Base-by-base conservation (phyloP, 73 alveolate genomes). In the Tetrahymena borealis region DNA sequence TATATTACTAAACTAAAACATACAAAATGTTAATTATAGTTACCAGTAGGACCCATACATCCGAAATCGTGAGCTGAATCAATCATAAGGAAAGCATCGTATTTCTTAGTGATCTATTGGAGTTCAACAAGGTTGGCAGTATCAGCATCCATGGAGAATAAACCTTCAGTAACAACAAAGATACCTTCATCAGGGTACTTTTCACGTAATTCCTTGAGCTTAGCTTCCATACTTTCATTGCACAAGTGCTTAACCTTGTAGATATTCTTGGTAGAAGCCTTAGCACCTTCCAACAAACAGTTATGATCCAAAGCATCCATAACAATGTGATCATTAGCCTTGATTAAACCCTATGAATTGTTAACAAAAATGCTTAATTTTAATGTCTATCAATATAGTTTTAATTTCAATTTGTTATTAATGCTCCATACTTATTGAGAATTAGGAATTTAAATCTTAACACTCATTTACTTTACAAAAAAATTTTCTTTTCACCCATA, bases 31-130 rank as follows among this genome's bases (percentile, higher is more conserved):
- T n/a, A n/a, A n/a, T n/a, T n/a, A n/a, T n/a, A n/a, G n/a, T n/a
- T 79, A 79, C 91, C 91, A 79, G 40, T 93, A 13, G 90, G 78
- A 32, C 95, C 95, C 95, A 93, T 93, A 39, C 95, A 93, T 39
- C 95, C 95, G 78, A 93, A 93, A 77, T 93, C 95, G 33, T 93
- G 95, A 32, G 95, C 95, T 16, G 91, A 93, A 41, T 93, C 95
- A 13, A 93, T 93, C 37, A 93, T 37, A 31, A 93, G 91, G 78
- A 93, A 93, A 7, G 95, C 95, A 20, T 93, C 95, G 32, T 93
- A 42, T 38, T 93, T 79, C 43, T 60, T n/a, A 7, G 95, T 93
- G n/a, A 93, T 39, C 40, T 39, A 15, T 85, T 93, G 39, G 38
- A 93, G 78, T 79, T 39, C 91, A 31, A 93, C 95, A 35, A 93